These are phyloP conservation scores for Mycoemilia scoparia DNA, from an alignment of 192 early-diverging fungal species.

Conservation along the genomic window DNA sequence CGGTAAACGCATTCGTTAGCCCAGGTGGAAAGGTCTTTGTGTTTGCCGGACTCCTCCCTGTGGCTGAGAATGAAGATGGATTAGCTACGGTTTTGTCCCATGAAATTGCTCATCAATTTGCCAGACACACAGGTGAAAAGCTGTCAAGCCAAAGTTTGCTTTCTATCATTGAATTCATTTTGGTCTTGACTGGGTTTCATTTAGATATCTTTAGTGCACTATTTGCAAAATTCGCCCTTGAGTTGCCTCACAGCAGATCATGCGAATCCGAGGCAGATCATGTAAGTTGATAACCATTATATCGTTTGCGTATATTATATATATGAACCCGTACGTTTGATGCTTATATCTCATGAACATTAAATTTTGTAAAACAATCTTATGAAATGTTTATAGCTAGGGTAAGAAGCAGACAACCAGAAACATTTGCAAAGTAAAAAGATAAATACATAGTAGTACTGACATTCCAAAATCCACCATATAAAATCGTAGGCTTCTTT, in stretches of 20 bases:
- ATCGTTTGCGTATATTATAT: no score
- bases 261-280: slow-evolving; percentile 87
- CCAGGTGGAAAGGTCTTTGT: slow-evolving; percentile 96
- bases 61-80: slow-evolving; percentile 64
- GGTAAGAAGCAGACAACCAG: no score
- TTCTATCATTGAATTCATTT: slow-evolving; percentile 33
- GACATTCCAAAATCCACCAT: no score
- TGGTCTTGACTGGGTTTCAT: no score
- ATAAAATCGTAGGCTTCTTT: slow-evolving; percentile 56
- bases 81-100: slow-evolving; percentile 88
- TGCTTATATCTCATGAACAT: no score
- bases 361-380: no score
- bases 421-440: no score
- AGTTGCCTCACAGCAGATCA: slow-evolving; percentile 72
- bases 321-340: no score
- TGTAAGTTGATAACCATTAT: no score
- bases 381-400: no score
- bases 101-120: slow-evolving; percentile 85
- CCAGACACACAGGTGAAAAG: slow-evolving; percentile 82
- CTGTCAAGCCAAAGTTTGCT: slow-evolving; percentile 52
- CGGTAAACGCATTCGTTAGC: slow-evolving; percentile 86
- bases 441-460: no score
- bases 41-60: slow-evolving; percentile 78
- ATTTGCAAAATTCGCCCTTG: slow-evolving; percentile 47
- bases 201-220: no score